phyloP scores from a whole-genome alignment of 1,139 yeast genomes.

The Pneumocystis jirovecii region DNA sequence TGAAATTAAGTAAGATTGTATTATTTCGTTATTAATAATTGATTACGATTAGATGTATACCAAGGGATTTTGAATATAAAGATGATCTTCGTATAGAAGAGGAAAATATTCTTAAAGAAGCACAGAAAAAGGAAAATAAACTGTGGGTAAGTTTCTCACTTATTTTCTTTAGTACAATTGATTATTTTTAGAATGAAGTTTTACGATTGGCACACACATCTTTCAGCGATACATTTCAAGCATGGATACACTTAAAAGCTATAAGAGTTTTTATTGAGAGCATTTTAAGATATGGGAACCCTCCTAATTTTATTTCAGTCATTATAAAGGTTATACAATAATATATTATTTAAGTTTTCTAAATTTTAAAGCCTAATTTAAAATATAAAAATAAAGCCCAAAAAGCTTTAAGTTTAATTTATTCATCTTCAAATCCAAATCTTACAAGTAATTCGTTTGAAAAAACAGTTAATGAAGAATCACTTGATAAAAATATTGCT shows the following conservation, averaged over 20 bases:
- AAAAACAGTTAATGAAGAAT: not conserved
- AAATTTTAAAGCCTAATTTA: slow-evolving; percentile 20
- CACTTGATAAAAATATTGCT: not conserved
- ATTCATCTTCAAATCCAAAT: slow-evolving; percentile 3
- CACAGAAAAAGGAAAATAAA: slow-evolving; percentile 63
- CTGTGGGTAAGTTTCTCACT: slow-evolving; percentile 53
- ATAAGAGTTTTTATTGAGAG: slow-evolving; percentile 46
- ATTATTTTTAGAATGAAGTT: slow-evolving; percentile 40
- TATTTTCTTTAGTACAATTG: slow-evolving; percentile 37
- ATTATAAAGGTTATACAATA: slow-evolving; percentile 28
- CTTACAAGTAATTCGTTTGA: not conserved
- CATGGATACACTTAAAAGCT: slow-evolving; percentile 79
- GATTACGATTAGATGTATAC: slow-evolving; percentile 35
- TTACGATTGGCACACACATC: slow-evolving; percentile 76
- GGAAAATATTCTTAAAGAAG: slow-evolving; percentile 29
- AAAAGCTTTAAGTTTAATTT: slow-evolving; percentile 6
- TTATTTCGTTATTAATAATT: not conserved
- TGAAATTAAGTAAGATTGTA: slow-evolving; percentile 45
- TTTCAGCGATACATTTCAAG: slow-evolving; percentile 64
- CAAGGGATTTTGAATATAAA: slow-evolving; percentile 82
- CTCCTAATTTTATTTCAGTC: slow-evolving; percentile 71
- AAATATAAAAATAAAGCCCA: slow-evolving; percentile 16
- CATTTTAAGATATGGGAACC: slow-evolving; percentile 88
- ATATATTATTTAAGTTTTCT: slow-evolving; percentile 17
- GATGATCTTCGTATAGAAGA: slow-evolving; percentile 32